Conservation (phyloP, 1,139 yeast species). For the Suhomyces terraborum region DNA sequence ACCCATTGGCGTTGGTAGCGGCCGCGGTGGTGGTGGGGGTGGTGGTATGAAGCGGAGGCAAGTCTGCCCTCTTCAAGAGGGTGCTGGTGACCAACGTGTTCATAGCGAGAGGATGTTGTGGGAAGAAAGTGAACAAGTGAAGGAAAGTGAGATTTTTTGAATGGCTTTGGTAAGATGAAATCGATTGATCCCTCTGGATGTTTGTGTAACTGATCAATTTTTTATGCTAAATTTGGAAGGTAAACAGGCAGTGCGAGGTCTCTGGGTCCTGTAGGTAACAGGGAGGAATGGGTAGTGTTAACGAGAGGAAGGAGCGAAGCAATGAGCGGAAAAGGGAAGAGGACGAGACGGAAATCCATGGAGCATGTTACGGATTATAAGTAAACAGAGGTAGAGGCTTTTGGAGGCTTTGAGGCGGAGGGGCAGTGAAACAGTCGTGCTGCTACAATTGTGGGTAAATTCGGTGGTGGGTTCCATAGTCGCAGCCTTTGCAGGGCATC, state of each 20-base stretch:
- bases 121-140: background rate
- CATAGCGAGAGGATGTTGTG: conserved; percentile 4
- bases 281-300: too few species aligned
- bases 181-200: background rate
- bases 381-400: too few species aligned
- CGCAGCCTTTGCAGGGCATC: too few species aligned
- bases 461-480: too few species aligned
- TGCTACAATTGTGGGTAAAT: too few species aligned
- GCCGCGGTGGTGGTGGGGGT: conserved; percentile 10
- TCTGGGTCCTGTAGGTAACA: background rate
- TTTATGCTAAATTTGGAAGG: conserved; percentile 14
- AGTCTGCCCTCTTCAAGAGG: conserved; percentile 7
- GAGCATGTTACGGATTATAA: too few species aligned
- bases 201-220: conserved; percentile 7
- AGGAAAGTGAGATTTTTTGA: background rate
- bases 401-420: too few species aligned
- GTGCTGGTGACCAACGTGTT: conserved; percentile 8
- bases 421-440: too few species aligned
- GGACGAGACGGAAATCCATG: too few species aligned
- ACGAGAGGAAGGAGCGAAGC: too few species aligned
- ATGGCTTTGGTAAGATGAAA: background rate
- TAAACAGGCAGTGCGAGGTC: conserved; percentile 11
- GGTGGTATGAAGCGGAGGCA: conserved; percentile 10
- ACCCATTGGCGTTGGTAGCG: conserved; percentile 4
- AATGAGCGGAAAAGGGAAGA: background rate